Conservation (phyloP, 257 asterid genomes). For the Lycium ferocissimum region DNA sequence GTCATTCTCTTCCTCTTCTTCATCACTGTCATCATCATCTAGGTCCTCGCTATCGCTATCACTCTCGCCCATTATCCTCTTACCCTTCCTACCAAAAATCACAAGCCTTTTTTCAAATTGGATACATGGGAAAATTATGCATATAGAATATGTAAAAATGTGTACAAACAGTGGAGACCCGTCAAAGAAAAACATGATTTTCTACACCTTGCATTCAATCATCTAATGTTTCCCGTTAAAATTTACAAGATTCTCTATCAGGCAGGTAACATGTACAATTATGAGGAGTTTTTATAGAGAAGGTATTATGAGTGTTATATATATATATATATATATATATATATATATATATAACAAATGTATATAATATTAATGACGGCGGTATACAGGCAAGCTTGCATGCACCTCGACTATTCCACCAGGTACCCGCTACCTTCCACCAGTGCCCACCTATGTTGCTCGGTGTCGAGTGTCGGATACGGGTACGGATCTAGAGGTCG, state of each 20-base stretch:
- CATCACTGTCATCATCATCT: constrained; percentile 53
- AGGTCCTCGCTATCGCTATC: constrained; percentile 76
- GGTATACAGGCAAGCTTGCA: too few relatives aligned
- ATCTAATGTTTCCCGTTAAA: background rate
- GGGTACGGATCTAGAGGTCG: too few relatives aligned
- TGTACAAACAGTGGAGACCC: background rate
- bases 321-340: too few relatives aligned
- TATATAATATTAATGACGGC: too few relatives aligned
- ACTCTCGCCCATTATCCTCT: constrained; percentile 66
- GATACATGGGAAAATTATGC: background rate
- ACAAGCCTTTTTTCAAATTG: background rate
- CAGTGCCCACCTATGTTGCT: background rate
- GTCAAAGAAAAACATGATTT: background rate
- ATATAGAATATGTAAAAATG: background rate
- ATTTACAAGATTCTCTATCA: background rate
- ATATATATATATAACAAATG: too few relatives aligned
- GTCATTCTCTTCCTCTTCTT: constrained; percentile 57
- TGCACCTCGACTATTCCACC: too few relatives aligned
- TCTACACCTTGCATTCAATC: background rate
- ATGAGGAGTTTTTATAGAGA: background rate
- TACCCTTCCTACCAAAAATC: constrained; percentile 68
- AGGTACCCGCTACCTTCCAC: too few relatives aligned
- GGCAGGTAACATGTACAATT: background rate
- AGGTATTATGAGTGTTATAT: too few relatives aligned
- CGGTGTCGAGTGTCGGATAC: too few relatives aligned